Conservation (phyloP, 345 rosid genomes). For the Populus deltoides region DNA sequence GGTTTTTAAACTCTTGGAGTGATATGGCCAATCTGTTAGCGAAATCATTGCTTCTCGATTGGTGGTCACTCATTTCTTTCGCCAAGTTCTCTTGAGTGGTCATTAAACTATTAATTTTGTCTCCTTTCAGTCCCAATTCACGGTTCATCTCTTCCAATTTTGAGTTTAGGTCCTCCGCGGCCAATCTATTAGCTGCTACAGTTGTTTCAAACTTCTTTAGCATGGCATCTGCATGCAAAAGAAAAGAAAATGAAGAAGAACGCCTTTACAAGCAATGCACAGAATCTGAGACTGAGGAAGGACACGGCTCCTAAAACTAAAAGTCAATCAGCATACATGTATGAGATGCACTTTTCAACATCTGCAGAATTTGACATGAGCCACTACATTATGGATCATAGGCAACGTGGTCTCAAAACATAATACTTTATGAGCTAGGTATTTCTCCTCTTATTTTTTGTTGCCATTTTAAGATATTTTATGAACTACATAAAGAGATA, state of each 20-base stretch:
- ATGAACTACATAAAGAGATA: background rate
- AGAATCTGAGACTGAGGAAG: no score
- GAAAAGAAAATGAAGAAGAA: background rate
- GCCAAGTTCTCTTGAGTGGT: slow-evolving; percentile 49
- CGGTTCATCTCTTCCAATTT: slow-evolving; percentile 51
- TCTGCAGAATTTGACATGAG: background rate
- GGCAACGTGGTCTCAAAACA: background rate
- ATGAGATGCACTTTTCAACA: background rate
- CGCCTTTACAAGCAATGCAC: slow-evolving; percentile 1
- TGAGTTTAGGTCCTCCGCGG: slow-evolving; percentile 49
- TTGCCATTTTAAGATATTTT: background rate
- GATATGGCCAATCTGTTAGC: slow-evolving; percentile 45
- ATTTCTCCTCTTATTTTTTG: background rate
- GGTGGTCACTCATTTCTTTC: slow-evolving; percentile 52
- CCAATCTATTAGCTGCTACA: slow-evolving; percentile 38
- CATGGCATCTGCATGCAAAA: slow-evolving; percentile 48
- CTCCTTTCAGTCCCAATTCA: slow-evolving; percentile 54
- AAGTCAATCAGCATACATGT: background rate
- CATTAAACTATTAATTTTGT: slow-evolving; percentile 48
- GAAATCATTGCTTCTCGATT: slow-evolving; percentile 46
- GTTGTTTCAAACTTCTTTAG: slow-evolving; percentile 49
- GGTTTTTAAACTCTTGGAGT: slow-evolving; percentile 47
- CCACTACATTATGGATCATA: background rate
- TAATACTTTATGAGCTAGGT: background rate
- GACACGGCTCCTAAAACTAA: background rate